A percentile compares a stretch with the other conserved stretches of the same genome.
Evolutionary conservation across 73 alveolate genomes (phyloP).

Genomic region (Paramecium bursaria): DNA sequence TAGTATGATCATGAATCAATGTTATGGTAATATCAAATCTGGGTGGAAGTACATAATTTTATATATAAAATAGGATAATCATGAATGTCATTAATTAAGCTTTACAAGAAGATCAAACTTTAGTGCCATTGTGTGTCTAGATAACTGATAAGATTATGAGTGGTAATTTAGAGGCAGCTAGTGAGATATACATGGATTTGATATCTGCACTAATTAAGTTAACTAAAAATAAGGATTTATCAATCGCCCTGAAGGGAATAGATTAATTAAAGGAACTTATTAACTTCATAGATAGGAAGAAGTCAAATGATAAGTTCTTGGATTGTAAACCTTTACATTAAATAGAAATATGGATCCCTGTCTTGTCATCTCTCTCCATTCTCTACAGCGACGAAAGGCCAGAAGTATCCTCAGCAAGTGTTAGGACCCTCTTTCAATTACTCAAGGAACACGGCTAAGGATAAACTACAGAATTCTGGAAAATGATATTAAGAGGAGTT

Average conservation of each 20-base stretch:
- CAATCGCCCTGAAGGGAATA: slow-evolving; percentile 42
- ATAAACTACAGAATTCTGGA: slow-evolving; percentile 66
- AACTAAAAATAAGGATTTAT: slow-evolving; percentile 60
- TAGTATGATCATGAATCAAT: slow-evolving; percentile 58
- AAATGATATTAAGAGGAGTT: slow-evolving; percentile 68
- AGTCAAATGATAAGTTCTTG: slow-evolving; percentile 17
- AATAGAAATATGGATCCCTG: slow-evolving; percentile 60
- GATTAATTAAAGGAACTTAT: slow-evolving; percentile 26
- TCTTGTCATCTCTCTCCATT: slow-evolving; percentile 45
- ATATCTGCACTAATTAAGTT: slow-evolving; percentile 64
- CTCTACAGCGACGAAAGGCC: slow-evolving; percentile 65
- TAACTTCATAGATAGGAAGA: slow-evolving; percentile 24
- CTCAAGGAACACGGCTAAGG: slow-evolving; percentile 38
- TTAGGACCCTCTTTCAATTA: slow-evolving; percentile 22
- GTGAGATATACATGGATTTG: slow-evolving; percentile 62
- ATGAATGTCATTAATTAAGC: slow-evolving; percentile 67
- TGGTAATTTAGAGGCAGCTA: slow-evolving; percentile 27
- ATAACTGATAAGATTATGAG: slow-evolving; percentile 68
- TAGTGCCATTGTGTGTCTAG: slow-evolving; percentile 37
- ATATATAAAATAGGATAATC: slow-evolving; percentile 9
- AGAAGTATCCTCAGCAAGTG: slow-evolving; percentile 33
- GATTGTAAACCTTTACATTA: background rate
- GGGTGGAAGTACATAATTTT: slow-evolving; percentile 57
- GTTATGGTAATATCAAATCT: slow-evolving; percentile 45
- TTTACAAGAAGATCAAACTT: slow-evolving; percentile 46